A percentile compares a stretch with the other conserved stretches of the same genome.
Conservation (phyloP, 2,329 filamentous ascomycete genomes). For the Colletotrichum tropicale region DNA sequence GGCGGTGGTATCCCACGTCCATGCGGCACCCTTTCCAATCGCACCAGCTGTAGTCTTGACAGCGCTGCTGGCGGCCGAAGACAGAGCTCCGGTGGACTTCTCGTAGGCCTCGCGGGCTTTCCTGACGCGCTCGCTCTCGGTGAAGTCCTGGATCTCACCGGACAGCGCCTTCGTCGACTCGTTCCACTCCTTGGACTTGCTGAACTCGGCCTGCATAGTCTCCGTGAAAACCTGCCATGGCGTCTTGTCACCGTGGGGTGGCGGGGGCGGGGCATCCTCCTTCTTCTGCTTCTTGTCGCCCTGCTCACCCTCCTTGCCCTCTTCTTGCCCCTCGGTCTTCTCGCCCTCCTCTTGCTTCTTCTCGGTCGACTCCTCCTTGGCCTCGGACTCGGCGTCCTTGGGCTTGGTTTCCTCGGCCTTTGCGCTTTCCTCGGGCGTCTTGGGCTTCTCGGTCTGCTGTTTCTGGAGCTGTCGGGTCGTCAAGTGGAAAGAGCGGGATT, state of each 20-base stretch:
- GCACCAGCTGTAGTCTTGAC: slow-evolving; percentile 85
- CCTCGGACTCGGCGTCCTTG: slow-evolving; percentile 32
- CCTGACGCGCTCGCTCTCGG: slow-evolving; percentile 89
- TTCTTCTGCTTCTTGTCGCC: slow-evolving; percentile 61
- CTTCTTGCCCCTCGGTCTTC: slow-evolving; percentile 46
- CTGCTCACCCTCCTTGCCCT: slow-evolving; percentile 36
- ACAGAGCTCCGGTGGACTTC: slow-evolving; percentile 82
- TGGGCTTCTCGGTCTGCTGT: slow-evolving; percentile 32
- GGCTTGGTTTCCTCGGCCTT: slow-evolving; percentile 45
- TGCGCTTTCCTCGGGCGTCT: slow-evolving; percentile 27
- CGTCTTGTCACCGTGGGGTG: slow-evolving; percentile 97
- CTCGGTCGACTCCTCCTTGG: slow-evolving; percentile 30
- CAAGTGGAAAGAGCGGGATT: slow-evolving; percentile 43
- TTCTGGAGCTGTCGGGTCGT: slow-evolving; percentile 29
- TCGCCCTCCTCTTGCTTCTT: slow-evolving; percentile 46
- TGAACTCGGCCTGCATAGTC: slow-evolving; percentile 92
- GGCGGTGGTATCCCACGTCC: slow-evolving; percentile 96
- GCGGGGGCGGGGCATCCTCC: slow-evolving; percentile 79
- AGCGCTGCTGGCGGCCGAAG: slow-evolving; percentile 77
- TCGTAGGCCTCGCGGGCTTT: slow-evolving; percentile 86
- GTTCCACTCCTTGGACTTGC: slow-evolving; percentile 98
- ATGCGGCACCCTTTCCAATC: slow-evolving; percentile 88
- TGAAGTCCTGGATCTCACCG: slow-evolving; percentile 87
- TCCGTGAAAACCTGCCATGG: slow-evolving; percentile 99
- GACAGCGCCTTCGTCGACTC: slow-evolving; percentile 96